Base-by-base conservation (phyloP, 768 basidiomycete genomes). In the Cyclocybe aegerita region DNA sequence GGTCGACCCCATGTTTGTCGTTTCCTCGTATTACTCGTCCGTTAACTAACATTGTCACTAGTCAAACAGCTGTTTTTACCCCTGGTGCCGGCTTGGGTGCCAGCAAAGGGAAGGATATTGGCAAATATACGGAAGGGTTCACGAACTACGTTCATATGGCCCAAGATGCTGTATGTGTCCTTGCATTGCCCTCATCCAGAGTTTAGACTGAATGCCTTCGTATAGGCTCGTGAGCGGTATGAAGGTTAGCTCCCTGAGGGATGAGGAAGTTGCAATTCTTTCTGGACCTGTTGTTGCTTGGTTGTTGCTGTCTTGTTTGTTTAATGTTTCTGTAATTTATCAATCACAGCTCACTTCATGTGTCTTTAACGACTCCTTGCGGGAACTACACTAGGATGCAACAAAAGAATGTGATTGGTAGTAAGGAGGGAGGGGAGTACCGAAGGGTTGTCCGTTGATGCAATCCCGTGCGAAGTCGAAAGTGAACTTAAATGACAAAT, bases 81-180 rank as follows among this genome's bases (percentile, higher is more conserved):
- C 83, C 86, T 55, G 90, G 95, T 2, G 93, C 84, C 16, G 95
- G 95, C 2, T 72, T 98, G 9, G 95, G 95, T n/a, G 93, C 94
- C 0, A 86, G 87, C 64, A 96, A 93, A 71, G 91, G 85, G 52
- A 90, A 86, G 64, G 92, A 92, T 48, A 70, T 93, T 48, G 82
- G 81, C 45, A 86, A 87, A 65, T 83, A 82, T 55, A 70, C 82
- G 3, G 84, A 86, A 55, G 84, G 83, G 15, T 82, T 85, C 57
- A 67, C 80, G 35, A 84, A 82, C 53, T 90, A 90, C 65, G 82
- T 87, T 37, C 73, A 83, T 46, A 81, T 86, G 81, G 85, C 78
- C 41, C 82, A 87, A 62, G 85, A 88, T 65, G 77, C 82, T 65
- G 85, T 87, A 65, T 73, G 73, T 67, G 37, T 40, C 39, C 7